Percentiles rank a stretch among this genome's conserved stretches.
phyloP scores from a whole-genome alignment of 495 filamentous ascomycete genomes.

The Penicillium samsonianum region DNA sequence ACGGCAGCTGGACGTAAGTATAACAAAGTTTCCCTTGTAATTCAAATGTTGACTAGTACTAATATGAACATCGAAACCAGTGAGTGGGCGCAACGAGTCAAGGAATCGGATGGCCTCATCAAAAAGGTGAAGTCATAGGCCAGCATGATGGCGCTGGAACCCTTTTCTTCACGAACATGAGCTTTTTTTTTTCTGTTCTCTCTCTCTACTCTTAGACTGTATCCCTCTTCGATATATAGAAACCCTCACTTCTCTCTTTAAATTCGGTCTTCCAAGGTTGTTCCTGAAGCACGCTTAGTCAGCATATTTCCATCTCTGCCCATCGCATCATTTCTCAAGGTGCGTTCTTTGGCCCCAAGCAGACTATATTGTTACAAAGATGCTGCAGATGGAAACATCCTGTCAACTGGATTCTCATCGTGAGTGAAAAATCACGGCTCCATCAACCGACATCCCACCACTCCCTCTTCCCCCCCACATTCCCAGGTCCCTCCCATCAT shows the following conservation, averaged over 20 bases:
- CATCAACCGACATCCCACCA: slow-evolving; percentile 2
- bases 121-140: slow-evolving; percentile 44
- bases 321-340: slow-evolving; percentile 11
- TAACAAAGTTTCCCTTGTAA: not conserved
- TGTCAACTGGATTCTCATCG: slow-evolving; percentile 34
- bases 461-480: slow-evolving; percentile 39
- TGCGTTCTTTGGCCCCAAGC: slow-evolving; percentile 3
- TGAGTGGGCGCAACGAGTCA: slow-evolving; percentile 76
- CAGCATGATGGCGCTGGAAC: not conserved
- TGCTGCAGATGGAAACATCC: slow-evolving; percentile 42
- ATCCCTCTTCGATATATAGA: slow-evolving; percentile 8
- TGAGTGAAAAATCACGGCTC: slow-evolving; percentile 30
- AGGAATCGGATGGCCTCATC: slow-evolving; percentile 60
- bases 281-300: slow-evolving; percentile 11
- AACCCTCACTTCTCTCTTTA: not conserved
- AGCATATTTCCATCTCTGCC: slow-evolving; percentile 11
- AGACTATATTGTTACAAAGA: slow-evolving; percentile 31
- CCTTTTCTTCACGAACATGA: slow-evolving; percentile 22
- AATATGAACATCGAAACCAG: slow-evolving; percentile 36
- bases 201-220: slow-evolving; percentile 16
- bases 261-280: not conserved
- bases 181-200: slow-evolving; percentile 7
- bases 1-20: slow-evolving; percentile 97
- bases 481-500: slow-evolving; percentile 35
- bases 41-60: slow-evolving; percentile 12